Evolutionary conservation across 257 asterid genomes (phyloP).

Genomic region (Osmanthus fragrans): DNA sequence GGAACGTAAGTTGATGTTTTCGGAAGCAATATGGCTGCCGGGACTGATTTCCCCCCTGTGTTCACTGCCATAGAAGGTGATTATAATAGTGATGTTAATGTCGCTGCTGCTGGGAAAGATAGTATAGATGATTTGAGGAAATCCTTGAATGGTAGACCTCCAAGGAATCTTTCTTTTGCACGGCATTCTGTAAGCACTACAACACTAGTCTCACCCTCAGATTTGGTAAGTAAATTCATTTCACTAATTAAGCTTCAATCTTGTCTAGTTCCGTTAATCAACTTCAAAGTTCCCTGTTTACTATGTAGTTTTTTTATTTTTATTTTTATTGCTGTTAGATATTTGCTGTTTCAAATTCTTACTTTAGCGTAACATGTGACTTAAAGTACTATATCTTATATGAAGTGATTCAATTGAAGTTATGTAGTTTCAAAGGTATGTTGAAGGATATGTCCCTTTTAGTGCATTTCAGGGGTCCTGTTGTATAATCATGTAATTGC

Average conservation of each 20-base stretch:
- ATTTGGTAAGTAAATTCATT: constrained; percentile 46
- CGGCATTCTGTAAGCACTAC: constrained; percentile 52
- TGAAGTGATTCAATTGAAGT: neutral
- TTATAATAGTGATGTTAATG: constrained; percentile 34
- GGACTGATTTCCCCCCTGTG: constrained; percentile 53
- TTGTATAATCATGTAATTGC: neutral
- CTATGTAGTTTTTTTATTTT: neutral
- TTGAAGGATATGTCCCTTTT: neutral
- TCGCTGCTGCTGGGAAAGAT: constrained; percentile 39
- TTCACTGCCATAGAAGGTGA: constrained; percentile 42
- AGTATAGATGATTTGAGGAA: constrained; percentile 45
- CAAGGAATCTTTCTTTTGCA: constrained; percentile 53
- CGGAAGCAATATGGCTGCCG: constrained; percentile 67
- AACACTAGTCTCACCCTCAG: constrained; percentile 44
- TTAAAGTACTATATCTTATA: neutral
- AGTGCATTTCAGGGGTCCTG: neutral
- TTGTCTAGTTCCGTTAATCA: neutral
- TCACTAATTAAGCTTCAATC: constrained; percentile 10
- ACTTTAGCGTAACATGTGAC: neutral
- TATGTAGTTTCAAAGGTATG: constrained; percentile 7
- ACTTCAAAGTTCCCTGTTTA: constrained; percentile 2
- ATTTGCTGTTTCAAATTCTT: constrained; percentile 2
- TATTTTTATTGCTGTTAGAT: neutral
- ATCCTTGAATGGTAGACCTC: constrained; percentile 46
- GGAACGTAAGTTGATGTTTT: constrained; percentile 33